Conservation (phyloP, 495 filamentous ascomycete genomes). For the Podospora pseudoanserina region DNA sequence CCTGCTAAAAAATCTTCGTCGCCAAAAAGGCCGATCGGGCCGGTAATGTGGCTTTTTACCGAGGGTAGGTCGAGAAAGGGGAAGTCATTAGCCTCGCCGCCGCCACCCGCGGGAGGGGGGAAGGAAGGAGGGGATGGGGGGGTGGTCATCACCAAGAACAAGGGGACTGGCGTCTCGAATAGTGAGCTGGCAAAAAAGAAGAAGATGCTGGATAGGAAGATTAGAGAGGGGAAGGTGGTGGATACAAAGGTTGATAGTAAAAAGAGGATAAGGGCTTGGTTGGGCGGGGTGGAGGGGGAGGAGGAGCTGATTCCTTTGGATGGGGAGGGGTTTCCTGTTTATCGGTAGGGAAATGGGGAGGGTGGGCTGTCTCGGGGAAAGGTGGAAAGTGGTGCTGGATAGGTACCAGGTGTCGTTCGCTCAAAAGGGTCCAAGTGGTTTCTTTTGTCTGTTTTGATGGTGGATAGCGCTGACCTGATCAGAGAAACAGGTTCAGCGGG, state of each 20-base stretch:
- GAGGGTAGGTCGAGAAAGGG: constrained; percentile 3
- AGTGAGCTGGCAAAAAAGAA: constrained; percentile 13
- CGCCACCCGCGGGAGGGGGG: too few species aligned
- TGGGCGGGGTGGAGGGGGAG: constrained; percentile 22
- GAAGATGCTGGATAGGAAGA: constrained; percentile 16
- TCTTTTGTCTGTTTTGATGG: background rate
- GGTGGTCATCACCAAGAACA: background rate
- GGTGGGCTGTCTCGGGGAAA: background rate
- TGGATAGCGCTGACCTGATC: background rate
- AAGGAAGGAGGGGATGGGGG: too few species aligned
- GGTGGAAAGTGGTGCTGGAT: too few species aligned
- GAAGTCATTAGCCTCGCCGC: background rate
- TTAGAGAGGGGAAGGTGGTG: constrained; percentile 28
- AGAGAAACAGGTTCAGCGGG: background rate
- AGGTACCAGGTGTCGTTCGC: background rate
- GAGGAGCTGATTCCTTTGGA: constrained; percentile 13
- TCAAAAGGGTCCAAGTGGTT: background rate
- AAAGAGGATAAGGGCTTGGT: constrained; percentile 23
- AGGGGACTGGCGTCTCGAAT: background rate
- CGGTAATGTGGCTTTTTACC: background rate
- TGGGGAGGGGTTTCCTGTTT: constrained; percentile 21
- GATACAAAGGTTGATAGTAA: constrained; percentile 20
- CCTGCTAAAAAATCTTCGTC: background rate
- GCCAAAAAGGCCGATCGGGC: background rate
- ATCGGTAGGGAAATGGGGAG: constrained; percentile 5